Evolutionary conservation across 2,329 filamentous ascomycete species (phyloP).

Genomic region (Nemania sp.): DNA sequence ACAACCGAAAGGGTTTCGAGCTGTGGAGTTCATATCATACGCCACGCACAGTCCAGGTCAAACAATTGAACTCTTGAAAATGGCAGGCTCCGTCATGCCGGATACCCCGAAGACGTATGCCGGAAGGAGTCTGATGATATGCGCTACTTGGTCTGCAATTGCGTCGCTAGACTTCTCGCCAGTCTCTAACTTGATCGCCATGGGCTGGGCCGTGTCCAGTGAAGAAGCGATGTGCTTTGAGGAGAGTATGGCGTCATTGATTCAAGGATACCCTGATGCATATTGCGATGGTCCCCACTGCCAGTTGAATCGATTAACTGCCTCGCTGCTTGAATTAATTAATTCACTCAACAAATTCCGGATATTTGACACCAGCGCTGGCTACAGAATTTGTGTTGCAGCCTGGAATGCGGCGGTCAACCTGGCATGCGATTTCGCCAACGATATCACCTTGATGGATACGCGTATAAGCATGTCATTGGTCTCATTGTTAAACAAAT

Average conservation of each 20-base stretch:
- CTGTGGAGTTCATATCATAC: not conserved
- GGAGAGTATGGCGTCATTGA: not conserved
- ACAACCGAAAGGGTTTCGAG: not conserved
- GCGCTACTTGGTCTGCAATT: conserved; percentile 2
- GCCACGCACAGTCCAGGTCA: conserved; percentile 7
- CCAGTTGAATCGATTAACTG: not conserved
- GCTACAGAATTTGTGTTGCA: conserved; percentile 2
- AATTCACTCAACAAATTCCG: conserved; percentile 1
- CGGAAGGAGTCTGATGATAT: not conserved
- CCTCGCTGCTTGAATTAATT: conserved; percentile 4
- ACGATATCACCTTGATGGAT: conserved; percentile 6
- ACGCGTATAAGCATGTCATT: conserved; percentile 2
- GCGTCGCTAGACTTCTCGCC: conserved; percentile 7
- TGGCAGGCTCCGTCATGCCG: not conserved
- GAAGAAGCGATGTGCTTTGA: conserved; percentile 4
- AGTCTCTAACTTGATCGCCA: not conserved
- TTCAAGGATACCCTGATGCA: not conserved
- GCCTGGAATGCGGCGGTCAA: conserved; percentile 15
- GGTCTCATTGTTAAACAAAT: not conserved
- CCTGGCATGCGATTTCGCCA: conserved; percentile 4
- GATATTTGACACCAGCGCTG: not conserved
- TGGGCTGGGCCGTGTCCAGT: conserved; percentile 7
- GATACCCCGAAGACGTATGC: not conserved
- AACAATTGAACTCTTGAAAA: not conserved
- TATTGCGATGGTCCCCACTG: not conserved